phyloP scores from a whole-genome alignment of 225 moss, liverwort and hornwort genomes.

The Pseudoscleropodium purum region DNA sequence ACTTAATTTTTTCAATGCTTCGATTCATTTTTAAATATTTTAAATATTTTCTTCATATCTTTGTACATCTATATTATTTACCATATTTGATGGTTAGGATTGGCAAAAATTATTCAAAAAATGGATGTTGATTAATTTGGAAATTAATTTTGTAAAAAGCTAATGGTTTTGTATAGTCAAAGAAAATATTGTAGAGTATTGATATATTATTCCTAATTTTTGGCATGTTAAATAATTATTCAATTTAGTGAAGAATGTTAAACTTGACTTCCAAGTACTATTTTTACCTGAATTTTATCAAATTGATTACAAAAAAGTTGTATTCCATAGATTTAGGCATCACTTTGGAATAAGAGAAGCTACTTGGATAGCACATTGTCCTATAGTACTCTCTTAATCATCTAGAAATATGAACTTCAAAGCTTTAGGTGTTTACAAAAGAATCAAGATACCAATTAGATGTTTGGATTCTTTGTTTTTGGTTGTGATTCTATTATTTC shows the following conservation, averaged over 20 bases:
- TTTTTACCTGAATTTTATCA: not conserved
- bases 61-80: not conserved
- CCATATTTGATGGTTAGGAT: accelerated
- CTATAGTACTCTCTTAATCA: not conserved
- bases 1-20: not conserved
- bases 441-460: not conserved
- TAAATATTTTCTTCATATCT: not conserved
- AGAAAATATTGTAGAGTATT: not conserved
- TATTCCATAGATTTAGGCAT: not conserved
- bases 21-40: not conserved
- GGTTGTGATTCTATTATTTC: accelerated
- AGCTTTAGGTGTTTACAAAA: not conserved
- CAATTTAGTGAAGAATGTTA: accelerated
- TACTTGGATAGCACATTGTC: not conserved
- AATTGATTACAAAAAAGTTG: not conserved
- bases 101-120: not conserved
- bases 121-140: not conserved
- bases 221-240: not conserved
- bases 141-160: not conserved
- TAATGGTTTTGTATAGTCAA: not conserved
- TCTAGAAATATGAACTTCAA: not conserved
- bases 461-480: not conserved
- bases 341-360: not conserved
- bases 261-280: not conserved
- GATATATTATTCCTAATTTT: not conserved